These are phyloP conservation scores for Ceratocystiopsis sp. DNA, from an alignment of 2,329 filamentous ascomycete genomes.

Conservation along the genomic window DNA sequence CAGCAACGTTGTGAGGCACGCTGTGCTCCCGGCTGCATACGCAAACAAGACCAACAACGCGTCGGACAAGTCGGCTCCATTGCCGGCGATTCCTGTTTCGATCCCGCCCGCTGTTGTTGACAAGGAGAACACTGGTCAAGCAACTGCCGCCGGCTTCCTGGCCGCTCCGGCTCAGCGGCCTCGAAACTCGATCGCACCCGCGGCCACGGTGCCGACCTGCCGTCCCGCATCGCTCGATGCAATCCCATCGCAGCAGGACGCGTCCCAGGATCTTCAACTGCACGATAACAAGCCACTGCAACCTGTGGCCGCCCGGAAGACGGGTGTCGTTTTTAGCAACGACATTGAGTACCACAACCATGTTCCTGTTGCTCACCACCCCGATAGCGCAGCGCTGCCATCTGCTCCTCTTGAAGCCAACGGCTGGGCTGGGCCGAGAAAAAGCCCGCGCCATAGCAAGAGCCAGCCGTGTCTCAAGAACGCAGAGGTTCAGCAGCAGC, in stretches of 20 bases:
- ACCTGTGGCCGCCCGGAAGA: background rate
- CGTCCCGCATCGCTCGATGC: too few relatives aligned
- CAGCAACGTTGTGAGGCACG: constrained; percentile 45
- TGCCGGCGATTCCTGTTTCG: constrained; percentile 11
- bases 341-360: background rate
- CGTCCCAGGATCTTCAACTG: too few relatives aligned
- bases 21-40: constrained; percentile 13
- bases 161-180: constrained; percentile 7
- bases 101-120: background rate
- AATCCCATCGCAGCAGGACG: too few relatives aligned
- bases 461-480: constrained; percentile 35
- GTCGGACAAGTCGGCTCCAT: background rate
- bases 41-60: constrained; percentile 16
- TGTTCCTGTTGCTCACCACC: background rate
- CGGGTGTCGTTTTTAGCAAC: background rate
- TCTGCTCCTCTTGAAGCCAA: too few relatives aligned
- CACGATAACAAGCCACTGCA: too few relatives aligned
- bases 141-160: background rate
- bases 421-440: constrained; percentile 3
- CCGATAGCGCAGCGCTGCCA: background rate
- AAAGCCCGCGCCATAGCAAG: constrained; percentile 29
- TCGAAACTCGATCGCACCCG: background rate
- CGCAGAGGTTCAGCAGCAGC: constrained; percentile 3
- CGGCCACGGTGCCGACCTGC: background rate
- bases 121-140: constrained; percentile 20